Percentiles rank a stretch among this genome's conserved stretches.
phyloP scores from a whole-genome alignment of 2,329 filamentous ascomycete species.

The Sporothrix globosa region DNA sequence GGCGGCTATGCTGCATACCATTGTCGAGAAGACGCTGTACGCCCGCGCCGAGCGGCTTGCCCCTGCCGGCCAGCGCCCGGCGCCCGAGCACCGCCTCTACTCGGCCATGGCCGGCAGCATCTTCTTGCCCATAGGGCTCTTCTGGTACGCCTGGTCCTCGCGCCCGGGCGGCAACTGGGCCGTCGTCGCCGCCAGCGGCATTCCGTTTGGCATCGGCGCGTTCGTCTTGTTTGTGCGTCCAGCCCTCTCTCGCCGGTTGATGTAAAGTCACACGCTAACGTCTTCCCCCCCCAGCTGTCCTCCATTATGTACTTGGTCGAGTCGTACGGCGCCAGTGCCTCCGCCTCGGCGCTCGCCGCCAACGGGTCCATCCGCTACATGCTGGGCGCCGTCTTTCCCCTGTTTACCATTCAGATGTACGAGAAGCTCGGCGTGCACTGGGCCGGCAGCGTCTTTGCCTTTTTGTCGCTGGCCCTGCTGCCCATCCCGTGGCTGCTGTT shows the following conservation, averaged over 20 bases:
- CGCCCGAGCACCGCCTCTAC: constrained; percentile 25
- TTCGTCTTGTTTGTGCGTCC: constrained; percentile 24
- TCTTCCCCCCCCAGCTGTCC: background rate
- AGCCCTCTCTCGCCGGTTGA: background rate
- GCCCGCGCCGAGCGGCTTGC: background rate
- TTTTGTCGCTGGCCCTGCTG: constrained; percentile 23
- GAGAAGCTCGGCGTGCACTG: constrained; percentile 25
- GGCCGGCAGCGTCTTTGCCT: constrained; percentile 29
- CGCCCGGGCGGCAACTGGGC: constrained; percentile 25
- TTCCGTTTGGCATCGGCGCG: constrained; percentile 23
- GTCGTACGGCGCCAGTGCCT: constrained; percentile 9
- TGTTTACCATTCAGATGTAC: constrained; percentile 28
- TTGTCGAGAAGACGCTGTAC: constrained; percentile 14
- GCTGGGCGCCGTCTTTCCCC: constrained; percentile 22
- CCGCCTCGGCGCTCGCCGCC: constrained; percentile 23
- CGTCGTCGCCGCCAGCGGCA: constrained; percentile 19
- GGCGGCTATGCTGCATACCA: background rate
- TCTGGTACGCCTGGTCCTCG: constrained; percentile 27
- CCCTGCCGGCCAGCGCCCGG: background rate
- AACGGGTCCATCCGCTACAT: constrained; percentile 26
- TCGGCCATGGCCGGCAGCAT: constrained; percentile 26
- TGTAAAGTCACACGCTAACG: background rate
- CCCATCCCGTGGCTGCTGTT: constrained; percentile 26
- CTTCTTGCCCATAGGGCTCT: constrained; percentile 27
- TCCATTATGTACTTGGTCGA: constrained; percentile 27